These are phyloP conservation scores for Nelumbo lutea DNA, from an alignment of 164 flowering plant genomes.

Conservation along the genomic window DNA sequence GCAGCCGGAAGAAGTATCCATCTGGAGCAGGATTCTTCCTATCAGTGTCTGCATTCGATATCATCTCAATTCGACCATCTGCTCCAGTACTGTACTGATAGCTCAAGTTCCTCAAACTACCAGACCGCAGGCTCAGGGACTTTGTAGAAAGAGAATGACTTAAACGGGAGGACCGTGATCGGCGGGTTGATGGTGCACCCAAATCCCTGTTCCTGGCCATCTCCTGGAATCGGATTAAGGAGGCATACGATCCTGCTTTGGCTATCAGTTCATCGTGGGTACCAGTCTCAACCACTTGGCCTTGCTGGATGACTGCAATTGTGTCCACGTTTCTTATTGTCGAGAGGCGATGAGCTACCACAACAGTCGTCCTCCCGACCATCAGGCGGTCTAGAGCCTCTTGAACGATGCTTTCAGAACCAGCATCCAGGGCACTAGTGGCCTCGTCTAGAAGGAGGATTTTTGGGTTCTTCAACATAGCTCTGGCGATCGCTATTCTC, in stretches of 20 bases:
- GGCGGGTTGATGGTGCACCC: constrained; percentile 58
- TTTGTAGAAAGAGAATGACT: constrained; percentile 93
- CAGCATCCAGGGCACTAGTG: constrained; percentile 87
- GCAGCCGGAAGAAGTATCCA: constrained; percentile 74
- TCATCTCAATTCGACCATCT: constrained; percentile 95
- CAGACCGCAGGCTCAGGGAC: constrained; percentile 88
- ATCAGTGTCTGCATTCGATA: constrained; percentile 67
- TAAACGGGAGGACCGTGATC: constrained; percentile 57
- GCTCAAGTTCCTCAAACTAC: constrained; percentile 88
- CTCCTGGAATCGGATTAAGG: constrained; percentile 51
- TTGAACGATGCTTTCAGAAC: constrained; percentile 85
- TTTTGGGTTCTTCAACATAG: constrained; percentile 82
- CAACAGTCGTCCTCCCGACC: constrained; percentile 80
- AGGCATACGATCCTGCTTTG: constrained; percentile 71
- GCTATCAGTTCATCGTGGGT: constrained; percentile 71
- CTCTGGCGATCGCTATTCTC: constrained; percentile 89
- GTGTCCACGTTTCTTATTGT: constrained; percentile 79
- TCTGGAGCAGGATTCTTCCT: constrained; percentile 75
- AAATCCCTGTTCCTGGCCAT: constrained; percentile 52
- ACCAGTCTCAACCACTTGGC: constrained; percentile 84
- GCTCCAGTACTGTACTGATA: constrained; percentile 94
- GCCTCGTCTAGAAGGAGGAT: constrained; percentile 91
- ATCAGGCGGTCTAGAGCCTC: constrained; percentile 81
- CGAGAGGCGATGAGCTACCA: constrained; percentile 77
- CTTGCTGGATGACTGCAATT: constrained; percentile 88